Evolutionary conservation across 140 eudicot species (phyloP), one percentile per base, ranked within the genome.

Genomic region (Senecio squalidus): DNA sequence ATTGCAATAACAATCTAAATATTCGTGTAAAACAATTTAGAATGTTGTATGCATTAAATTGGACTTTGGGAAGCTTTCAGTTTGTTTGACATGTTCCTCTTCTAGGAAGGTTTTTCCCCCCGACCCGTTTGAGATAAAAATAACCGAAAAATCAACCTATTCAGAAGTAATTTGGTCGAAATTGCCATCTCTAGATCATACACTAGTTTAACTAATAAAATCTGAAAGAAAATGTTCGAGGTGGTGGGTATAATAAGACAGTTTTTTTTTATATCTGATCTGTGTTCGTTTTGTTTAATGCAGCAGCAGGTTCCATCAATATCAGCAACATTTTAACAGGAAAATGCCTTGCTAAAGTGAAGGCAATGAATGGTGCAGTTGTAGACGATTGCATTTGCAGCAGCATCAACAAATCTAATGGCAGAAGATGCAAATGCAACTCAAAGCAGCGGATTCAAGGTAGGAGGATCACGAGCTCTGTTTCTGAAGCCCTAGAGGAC

Each of bases 291-390:
- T 61, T n/a, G n/a, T 30, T 29, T 56, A 17, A n/a, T 76, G 78
- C 93, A 27, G 58, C 20, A 74, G 97, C 94, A 34, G 97, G 95
- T 3, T 85, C 95, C 2, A 90, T 90, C 56, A 90, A 90, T 64
- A 82, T 90, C 64, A 90, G 97, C 82, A 90, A 90, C 28, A 90
- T 90, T 26, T 62, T 85, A 66, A 90, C 95, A 2, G 97, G 97
- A 50, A 85, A 90, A 78, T 90, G 97, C 73, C 90, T 90, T 13
- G 95, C 95, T 1, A 90, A 90, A 74, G 86, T 90, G 33, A 80
- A 73, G 59, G 91, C 91, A 18, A 72, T 59, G 63, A 70, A 79
- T 60, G 60, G 85, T 51, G 31, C 66, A 22, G 60, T 66, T 14
- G 11, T 25, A 2, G 76, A 78, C n/a, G 91, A 83, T 31, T 83